Evolutionary conservation across 2,329 filamentous ascomycete species (phyloP), one percentile per base, ranked within the genome.

Genomic region (Davidsoniella australis): DNA sequence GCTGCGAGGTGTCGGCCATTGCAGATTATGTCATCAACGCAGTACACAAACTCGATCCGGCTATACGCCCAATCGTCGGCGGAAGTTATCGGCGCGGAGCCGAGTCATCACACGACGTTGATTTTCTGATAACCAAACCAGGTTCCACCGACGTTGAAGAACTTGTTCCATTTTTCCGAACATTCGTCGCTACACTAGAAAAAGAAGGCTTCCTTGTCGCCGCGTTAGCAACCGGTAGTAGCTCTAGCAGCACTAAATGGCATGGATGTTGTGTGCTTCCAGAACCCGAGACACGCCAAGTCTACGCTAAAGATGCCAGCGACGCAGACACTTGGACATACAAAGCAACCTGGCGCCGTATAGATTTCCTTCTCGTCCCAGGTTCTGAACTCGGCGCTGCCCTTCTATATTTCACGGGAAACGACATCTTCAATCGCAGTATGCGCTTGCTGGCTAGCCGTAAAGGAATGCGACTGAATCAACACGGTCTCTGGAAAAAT

Each of bases 371-470:
- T 1, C 72, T 93, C 3, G 88, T 94, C 1, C 87, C 88, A 0
- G 78, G 79, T 56, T 68, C 74, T 2, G 80, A 94, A 62, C 71
- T 86, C 46, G 89, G 89, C 1, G 88, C 85, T 0, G 87, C 88
- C 0, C 61, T 95, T 54, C 73, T 95, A n/a, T 95, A 95, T 60
- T 96, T 95, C 59, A 95, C 89, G 0, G 89, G 89, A 1, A 91
- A 95, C 56, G 88, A 94, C 60, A 82, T 94, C 33, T 95, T 95
- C 66, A 95, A 95, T 62, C 71, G 88, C 14, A 93, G 85, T 59
- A 75, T 95, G 61, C 68, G 89, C 55, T 64, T 93, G 14, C 62
- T 95, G 55, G 86, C 87, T 12, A 76, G 78, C 38, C 86, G 78
- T 63, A 91, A 85, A 64, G 76, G 78, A 0, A 87, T 93, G 85